phyloP scores from a whole-genome alignment of 2,329 filamentous ascomycete species.

The Colletotrichum agaves region DNA sequence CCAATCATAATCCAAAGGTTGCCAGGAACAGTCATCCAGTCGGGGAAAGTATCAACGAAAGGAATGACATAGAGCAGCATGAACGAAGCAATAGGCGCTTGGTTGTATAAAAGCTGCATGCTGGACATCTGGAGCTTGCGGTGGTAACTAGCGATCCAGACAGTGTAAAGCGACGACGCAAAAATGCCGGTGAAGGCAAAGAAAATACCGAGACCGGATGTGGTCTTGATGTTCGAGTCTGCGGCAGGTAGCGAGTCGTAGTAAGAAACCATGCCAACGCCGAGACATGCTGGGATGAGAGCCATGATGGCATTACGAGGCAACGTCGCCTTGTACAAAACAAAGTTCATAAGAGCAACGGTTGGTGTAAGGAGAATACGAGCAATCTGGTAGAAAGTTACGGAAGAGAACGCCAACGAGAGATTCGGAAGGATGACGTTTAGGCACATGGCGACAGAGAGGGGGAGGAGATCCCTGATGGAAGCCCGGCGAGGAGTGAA shows the following conservation, averaged over 20 bases:
- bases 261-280: constrained; percentile 74
- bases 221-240: constrained; percentile 63
- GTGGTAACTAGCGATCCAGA: constrained; percentile 75
- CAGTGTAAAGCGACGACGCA: constrained; percentile 74
- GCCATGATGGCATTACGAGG: constrained; percentile 64
- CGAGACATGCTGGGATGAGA: constrained; percentile 69
- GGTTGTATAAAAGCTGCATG: constrained; percentile 76
- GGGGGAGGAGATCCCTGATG: constrained; percentile 67
- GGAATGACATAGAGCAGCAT: constrained; percentile 74
- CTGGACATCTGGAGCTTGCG: constrained; percentile 73
- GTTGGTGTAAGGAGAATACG: constrained; percentile 74
- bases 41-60: constrained; percentile 71
- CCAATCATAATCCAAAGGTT: constrained; percentile 68
- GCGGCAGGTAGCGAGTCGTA: constrained; percentile 69
- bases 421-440: constrained; percentile 77
- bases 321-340: constrained; percentile 67
- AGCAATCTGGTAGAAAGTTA: constrained; percentile 77
- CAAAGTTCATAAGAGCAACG: constrained; percentile 72
- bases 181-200: constrained; percentile 73
- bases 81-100: constrained; percentile 71
- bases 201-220: constrained; percentile 67
- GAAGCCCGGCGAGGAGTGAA: constrained; percentile 68
- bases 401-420: constrained; percentile 73
- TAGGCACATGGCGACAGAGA: constrained; percentile 74
- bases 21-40: constrained; percentile 61